Conservation (phyloP, 148 eudicot species). For the Polygonum maritimum region DNA sequence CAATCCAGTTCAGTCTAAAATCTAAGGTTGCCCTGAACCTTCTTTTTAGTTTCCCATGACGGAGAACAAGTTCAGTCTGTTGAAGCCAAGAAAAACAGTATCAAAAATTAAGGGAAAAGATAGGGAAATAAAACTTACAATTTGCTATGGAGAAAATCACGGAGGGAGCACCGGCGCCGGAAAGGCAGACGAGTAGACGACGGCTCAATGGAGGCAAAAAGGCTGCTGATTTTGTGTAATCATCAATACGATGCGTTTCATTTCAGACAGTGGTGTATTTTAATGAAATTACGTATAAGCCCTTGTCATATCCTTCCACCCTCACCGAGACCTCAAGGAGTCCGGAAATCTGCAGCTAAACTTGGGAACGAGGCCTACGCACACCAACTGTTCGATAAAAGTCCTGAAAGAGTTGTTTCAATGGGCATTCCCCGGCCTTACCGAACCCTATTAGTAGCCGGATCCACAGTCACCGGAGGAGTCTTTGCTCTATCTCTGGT, state of each 20-base stretch:
- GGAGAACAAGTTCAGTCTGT: neutral
- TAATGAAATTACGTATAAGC: too few species aligned
- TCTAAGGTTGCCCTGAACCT: neutral
- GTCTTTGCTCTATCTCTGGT: constrained; percentile 23
- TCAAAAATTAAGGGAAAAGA: neutral
- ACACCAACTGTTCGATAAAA: constrained; percentile 29
- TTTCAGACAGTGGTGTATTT: too few species aligned
- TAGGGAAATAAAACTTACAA: neutral
- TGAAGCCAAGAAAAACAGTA: neutral
- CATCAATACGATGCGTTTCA: neutral
- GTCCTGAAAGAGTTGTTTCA: constrained; percentile 6
- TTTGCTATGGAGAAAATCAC: neutral
- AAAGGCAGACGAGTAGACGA: neutral
- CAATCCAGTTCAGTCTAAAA: neutral
- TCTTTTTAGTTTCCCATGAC: neutral
- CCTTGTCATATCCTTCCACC: too few species aligned
- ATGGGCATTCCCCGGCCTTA: constrained; percentile 24
- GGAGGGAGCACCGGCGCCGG: neutral
- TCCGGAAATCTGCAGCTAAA: neutral
- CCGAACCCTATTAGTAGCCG: constrained; percentile 18
- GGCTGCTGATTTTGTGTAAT: too few species aligned
- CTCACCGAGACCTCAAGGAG: too few species aligned
- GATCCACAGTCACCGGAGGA: constrained; percentile 27
- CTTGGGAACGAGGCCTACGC: neutral
- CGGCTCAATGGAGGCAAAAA: too few species aligned